Evolutionary conservation across 106 monocot genomes (phyloP), one percentile per base, ranked within the genome.

Genomic region (Dendrobium nobile): DNA sequence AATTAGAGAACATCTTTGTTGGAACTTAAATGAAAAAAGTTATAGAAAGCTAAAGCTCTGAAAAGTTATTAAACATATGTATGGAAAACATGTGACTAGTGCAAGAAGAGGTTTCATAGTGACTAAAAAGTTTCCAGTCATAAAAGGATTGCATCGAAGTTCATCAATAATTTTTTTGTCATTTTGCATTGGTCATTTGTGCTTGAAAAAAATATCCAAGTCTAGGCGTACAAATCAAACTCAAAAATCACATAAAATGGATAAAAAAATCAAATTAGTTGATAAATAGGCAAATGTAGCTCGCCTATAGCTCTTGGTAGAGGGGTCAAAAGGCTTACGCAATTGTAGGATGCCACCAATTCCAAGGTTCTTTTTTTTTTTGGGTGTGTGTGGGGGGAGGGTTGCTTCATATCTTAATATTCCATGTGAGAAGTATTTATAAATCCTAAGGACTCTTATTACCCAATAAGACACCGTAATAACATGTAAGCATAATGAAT

Each of bases 41-140:
- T 37, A 70, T 70, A 22, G 7, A 70, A 70, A 70, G 37, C 70
- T 70, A 64, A 58, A 67, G 70, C 70, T 70, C 5, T 70, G 31
- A 10, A 61, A 67, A 67, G 27, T 27, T 67, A 67, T 19, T 27
- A 27, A 67, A 9, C 70, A 70, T 70, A 37, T 37, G 31, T 31
- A 70, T 70, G 70, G 33, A 11, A 33, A 33, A 70, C 9, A 31
- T 37, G 31, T 70, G 70, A 70, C 27, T 10, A 37, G 13, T 70
- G 70, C 70, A 15, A 28, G 10, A 70, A 70, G 10, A 64, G 64
- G 8, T 70, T 70, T 3, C 37, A 28, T 28, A 37, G 37, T 70
- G 27, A 70, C 70, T 16, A 70, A 70, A 70, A 5, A 5, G 11
- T 37, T 70, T 33, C 4, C 9, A 70, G 37, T 13, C 27, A 28